These are phyloP conservation scores for Colletotrichum tamarilloi DNA, from an alignment of 2,329 filamentous ascomycete species.

Conservation along the genomic window DNA sequence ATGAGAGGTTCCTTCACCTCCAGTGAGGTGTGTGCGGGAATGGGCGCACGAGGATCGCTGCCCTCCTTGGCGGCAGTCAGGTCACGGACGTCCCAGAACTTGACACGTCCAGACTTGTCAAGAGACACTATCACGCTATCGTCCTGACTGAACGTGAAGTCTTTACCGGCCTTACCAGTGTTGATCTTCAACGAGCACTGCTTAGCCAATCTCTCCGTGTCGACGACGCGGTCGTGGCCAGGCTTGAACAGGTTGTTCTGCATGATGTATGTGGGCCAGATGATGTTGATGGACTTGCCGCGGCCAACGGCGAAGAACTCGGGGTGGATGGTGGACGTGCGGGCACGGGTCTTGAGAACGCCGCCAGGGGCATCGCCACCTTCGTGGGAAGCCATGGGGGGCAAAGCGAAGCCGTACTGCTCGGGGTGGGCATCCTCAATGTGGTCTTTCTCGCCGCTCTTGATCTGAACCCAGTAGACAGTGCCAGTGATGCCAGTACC, in stretches of 20 bases:
- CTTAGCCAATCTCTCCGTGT: conserved; percentile 87
- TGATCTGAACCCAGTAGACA: conserved; percentile 93
- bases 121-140: conserved; percentile 94
- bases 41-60: conserved; percentile 60
- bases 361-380: conserved; percentile 93
- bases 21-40: conserved; percentile 68
- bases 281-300: conserved; percentile 94
- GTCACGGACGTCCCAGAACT: conserved; percentile 97
- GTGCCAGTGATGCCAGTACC: conserved; percentile 94
- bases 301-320: conserved; percentile 96
- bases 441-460: conserved; percentile 80
- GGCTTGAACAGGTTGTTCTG: conserved; percentile 72
- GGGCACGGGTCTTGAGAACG: conserved; percentile 93
- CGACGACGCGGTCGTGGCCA: conserved; percentile 76
- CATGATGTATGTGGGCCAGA: conserved; percentile 75
- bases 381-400: conserved; percentile 85
- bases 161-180: conserved; percentile 97
- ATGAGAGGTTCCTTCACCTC: conserved; percentile 89
- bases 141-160: conserved; percentile 97
- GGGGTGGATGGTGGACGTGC: conserved; percentile 87
- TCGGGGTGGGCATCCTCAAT: conserved; percentile 84
- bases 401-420: conserved; percentile 87
- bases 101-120: conserved; percentile 95
- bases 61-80: conserved; percentile 69
- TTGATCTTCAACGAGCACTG: conserved; percentile 93